These are phyloP conservation scores for Murraya paniculata DNA, from an alignment of 345 rosid genomes.

Conservation along the genomic window DNA sequence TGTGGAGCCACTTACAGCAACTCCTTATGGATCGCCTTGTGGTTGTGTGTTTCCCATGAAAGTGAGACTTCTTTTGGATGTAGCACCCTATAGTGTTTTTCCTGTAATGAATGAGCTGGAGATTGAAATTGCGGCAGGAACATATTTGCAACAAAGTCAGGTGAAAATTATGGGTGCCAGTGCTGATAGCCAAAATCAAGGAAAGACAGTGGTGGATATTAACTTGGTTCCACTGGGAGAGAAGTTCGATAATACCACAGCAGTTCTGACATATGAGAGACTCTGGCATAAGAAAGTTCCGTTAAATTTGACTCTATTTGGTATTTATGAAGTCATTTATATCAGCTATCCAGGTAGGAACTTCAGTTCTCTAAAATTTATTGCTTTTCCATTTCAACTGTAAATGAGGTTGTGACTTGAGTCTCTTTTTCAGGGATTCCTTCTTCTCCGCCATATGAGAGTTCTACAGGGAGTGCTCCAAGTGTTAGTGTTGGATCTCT, in stretches of 20 bases:
- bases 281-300: conserved; percentile 72
- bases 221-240: conserved; percentile 97
- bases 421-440: conserved; percentile 61
- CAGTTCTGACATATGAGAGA: conserved; percentile 73
- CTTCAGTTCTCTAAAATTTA: conserved; percentile 17
- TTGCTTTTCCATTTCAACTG: conserved; percentile 10
- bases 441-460: conserved; percentile 69
- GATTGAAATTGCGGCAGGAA: conserved; percentile 92
- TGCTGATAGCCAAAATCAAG: conserved; percentile 91
- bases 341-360: conserved; percentile 84
- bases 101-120: conserved; percentile 88
- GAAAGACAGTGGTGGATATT: conserved; percentile 77
- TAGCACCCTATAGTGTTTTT: conserved; percentile 79
- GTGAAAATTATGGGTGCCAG: conserved; percentile 98
- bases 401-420: conserved; percentile 20
- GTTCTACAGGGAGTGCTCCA: conserved; percentile 57
- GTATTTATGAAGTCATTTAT: conserved; percentile 68
- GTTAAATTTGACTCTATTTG: conserved; percentile 75
- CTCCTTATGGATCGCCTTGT: conserved; percentile 95
- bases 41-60: conserved; percentile 98
- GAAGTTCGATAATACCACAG: conserved; percentile 95
- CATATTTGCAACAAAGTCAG: conserved; percentile 93
- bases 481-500: conserved; percentile 65
- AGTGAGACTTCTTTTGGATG: conserved; percentile 78
- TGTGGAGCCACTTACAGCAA: conserved; percentile 81